Percentiles rank a stretch among this genome's conserved stretches.
phyloP scores from a whole-genome alignment of 495 filamentous ascomycete species.

The Glutinoglossum americanum region DNA sequence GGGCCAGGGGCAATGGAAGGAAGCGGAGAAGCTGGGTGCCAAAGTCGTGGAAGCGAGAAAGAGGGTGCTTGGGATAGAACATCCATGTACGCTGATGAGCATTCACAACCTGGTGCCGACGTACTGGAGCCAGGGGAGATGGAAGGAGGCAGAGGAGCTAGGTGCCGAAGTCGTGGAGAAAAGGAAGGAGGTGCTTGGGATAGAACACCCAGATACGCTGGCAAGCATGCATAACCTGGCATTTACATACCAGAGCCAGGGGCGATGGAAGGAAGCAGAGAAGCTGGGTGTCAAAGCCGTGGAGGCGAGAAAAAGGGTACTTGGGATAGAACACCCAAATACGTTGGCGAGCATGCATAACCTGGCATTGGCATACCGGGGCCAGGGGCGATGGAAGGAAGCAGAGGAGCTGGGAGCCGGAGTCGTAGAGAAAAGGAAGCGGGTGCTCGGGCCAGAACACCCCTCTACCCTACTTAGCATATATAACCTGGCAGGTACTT shows the following conservation, averaged over 20 bases:
- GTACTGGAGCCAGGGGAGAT: background rate
- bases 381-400: too few relatives aligned
- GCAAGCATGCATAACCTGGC: conserved; percentile 3
- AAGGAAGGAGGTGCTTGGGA: background rate
- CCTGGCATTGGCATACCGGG: background rate
- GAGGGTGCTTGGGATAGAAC: background rate
- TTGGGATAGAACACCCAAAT: conserved; percentile 1
- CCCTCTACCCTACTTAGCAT: background rate
- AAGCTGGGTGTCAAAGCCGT: background rate
- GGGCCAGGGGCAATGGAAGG: background rate
- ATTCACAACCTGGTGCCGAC: conserved; percentile 1
- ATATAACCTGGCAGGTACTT: background rate
- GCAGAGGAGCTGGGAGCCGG: background rate
- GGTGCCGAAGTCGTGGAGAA: background rate
- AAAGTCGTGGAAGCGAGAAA: background rate
- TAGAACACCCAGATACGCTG: conserved; percentile 1
- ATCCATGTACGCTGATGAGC: conserved; percentile 1
- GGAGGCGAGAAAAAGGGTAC: background rate
- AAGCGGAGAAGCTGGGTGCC: background rate
- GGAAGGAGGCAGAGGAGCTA: background rate
- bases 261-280: too few relatives aligned
- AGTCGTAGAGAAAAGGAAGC: background rate
- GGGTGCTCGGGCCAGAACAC: conserved; percentile 1
- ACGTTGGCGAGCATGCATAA: conserved; percentile 1
- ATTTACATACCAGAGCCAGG: background rate